Evolutionary conservation across 345 rosid species (phyloP).

Genomic region (Eucalyptus coolabah): DNA sequence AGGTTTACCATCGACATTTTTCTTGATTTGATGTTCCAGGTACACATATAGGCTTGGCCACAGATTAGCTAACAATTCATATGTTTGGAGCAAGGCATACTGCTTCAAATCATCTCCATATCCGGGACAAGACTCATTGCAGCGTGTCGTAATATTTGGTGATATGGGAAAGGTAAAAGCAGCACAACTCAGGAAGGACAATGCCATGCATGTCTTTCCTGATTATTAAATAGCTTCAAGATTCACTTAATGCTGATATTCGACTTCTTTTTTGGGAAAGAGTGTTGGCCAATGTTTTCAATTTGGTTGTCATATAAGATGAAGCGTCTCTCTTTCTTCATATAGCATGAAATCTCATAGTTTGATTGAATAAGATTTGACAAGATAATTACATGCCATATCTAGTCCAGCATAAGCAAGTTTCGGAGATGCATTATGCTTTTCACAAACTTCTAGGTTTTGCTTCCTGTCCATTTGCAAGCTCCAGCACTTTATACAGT

Average conservation of each 20-base stretch:
- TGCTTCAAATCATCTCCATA: conserved; percentile 64
- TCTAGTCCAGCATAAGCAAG: background rate
- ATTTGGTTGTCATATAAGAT: background rate
- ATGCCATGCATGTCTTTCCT: background rate
- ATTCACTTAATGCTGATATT: background rate
- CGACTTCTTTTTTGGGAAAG: background rate
- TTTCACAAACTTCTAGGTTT: background rate
- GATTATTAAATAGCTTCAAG: background rate
- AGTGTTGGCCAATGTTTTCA: background rate
- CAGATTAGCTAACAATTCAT: background rate
- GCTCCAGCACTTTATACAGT: background rate
- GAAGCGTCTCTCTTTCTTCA: background rate
- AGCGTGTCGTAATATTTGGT: conserved; percentile 70
- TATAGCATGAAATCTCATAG: background rate
- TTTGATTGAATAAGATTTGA: background rate
- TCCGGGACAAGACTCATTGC: conserved; percentile 87
- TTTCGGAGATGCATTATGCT: background rate
- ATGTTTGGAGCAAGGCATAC: conserved; percentile 18
- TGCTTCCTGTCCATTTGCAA: background rate
- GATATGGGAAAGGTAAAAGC: conserved; percentile 36
- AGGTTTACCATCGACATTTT: background rate
- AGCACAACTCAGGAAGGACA: background rate
- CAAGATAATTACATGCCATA: background rate
- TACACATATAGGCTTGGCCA: conserved; percentile 27
- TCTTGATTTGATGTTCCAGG: background rate